Percentiles rank a stretch among this genome's conserved stretches.
Evolutionary conservation across 805 yeast genomes (phyloP).

Genomic region (Cyberlindnera subsufficiens): DNA sequence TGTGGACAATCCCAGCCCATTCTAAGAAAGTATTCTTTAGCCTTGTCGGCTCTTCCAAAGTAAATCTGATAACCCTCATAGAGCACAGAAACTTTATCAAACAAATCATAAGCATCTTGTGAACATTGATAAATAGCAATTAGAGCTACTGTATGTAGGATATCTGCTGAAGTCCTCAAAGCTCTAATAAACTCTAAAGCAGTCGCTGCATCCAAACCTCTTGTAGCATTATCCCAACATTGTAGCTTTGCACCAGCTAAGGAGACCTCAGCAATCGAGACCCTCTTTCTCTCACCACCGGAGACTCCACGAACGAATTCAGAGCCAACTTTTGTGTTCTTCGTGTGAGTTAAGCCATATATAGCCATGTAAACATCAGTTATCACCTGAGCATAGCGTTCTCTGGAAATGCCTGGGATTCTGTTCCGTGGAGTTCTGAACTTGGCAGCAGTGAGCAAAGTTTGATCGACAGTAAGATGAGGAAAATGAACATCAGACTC

Average conservation of each 20-base stretch:
- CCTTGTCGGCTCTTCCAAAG: conserved; percentile 41
- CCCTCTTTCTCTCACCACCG: conserved; percentile 74
- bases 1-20: conserved; percentile 55
- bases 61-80: conserved; percentile 54
- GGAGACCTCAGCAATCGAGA: conserved; percentile 63
- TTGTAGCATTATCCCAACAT: conserved; percentile 58
- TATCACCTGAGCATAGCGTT: conserved; percentile 40
- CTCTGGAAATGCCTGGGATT: conserved; percentile 45
- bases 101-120: conserved; percentile 49
- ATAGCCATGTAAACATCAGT: conserved; percentile 51
- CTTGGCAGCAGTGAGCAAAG: conserved; percentile 48
- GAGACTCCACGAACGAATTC: conserved; percentile 66
- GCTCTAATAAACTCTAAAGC: conserved; percentile 53
- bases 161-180: conserved; percentile 43
- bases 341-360: conserved; percentile 47
- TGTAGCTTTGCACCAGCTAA: conserved; percentile 42
- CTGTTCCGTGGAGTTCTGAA: conserved; percentile 54
- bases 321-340: conserved; percentile 61
- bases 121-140: conserved; percentile 59
- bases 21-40: conserved; percentile 41
- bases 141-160: conserved; percentile 44
- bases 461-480: conserved; percentile 55
- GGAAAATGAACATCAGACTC: conserved; percentile 64
- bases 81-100: conserved; percentile 46
- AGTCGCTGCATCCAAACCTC: conserved; percentile 63